Conservation (phyloP, 1,139 yeast species). For the Diutina catenulata region DNA sequence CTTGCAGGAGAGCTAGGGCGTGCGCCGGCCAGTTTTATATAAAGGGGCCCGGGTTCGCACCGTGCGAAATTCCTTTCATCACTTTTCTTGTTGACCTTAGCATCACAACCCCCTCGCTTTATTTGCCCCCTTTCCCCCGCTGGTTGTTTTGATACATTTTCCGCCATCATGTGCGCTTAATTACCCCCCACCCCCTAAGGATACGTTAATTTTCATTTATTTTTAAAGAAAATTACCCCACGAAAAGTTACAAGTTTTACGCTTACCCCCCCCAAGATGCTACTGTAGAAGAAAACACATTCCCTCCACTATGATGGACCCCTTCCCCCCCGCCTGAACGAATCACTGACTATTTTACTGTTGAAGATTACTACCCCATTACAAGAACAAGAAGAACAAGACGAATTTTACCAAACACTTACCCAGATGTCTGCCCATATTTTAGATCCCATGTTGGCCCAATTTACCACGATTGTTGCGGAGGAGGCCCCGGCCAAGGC, state of each 20-base stretch:
- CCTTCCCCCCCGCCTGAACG: conserved; percentile 2
- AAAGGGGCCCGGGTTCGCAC: not conserved
- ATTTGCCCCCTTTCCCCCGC: conserved; percentile 5
- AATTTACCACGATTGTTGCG: conserved; percentile 4
- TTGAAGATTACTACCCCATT: not conserved
- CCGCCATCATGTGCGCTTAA: conserved; percentile 4
- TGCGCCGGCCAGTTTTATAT: not conserved
- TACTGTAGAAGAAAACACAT: conserved; percentile 2
- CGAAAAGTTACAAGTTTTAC: not conserved
- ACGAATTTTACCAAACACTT: not conserved
- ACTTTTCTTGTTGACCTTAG: too few relatives aligned
- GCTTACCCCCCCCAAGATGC: conserved; percentile 3
- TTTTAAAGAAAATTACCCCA: not conserved
- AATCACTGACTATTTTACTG: not conserved
- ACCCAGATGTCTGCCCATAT: conserved; percentile 5
- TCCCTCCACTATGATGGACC: conserved; percentile 4
- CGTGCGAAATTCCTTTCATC: not conserved
- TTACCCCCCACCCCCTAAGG: not conserved
- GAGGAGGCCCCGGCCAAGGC: not conserved
- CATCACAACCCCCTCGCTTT: not conserved
- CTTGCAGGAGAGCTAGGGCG: too few relatives aligned
- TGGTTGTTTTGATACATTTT: not conserved
- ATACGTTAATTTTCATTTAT: conserved; percentile 1
- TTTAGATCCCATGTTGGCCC: conserved; percentile 4
- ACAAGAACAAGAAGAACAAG: not conserved